Percentiles rank a stretch among this genome's conserved stretches.
Conservation (phyloP, 768 basidiomycete genomes). For the Daedaleopsis sinensis region DNA sequence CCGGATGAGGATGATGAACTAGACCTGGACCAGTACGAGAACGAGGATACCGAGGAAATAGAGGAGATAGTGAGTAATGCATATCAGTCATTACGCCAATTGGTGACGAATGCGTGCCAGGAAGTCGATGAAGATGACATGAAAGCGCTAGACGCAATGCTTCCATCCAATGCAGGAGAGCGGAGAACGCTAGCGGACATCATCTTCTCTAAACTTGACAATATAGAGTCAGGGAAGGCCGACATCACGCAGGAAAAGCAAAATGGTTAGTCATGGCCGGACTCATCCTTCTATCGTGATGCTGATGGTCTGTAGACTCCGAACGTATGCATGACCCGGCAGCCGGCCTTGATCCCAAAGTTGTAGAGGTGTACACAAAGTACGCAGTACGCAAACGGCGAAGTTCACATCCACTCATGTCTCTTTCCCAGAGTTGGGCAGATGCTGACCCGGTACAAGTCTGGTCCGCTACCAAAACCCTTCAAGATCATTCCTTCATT, state of each 20-base stretch:
- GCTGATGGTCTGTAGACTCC: slow-evolving; percentile 40
- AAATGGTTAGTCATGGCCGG: slow-evolving; percentile 44
- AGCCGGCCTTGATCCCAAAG: slow-evolving; percentile 86
- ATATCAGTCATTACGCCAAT: not conserved
- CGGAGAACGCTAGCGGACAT: slow-evolving; percentile 91
- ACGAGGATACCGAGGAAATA: slow-evolving; percentile 60
- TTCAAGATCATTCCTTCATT: slow-evolving; percentile 98
- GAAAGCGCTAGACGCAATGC: slow-evolving; percentile 78
- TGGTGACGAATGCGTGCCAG: slow-evolving; percentile 38
- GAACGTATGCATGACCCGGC: slow-evolving; percentile 66
- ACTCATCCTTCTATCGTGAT: slow-evolving; percentile 13
- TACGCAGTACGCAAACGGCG: slow-evolving; percentile 39
- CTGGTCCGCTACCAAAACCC: slow-evolving; percentile 92
- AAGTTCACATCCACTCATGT: not conserved
- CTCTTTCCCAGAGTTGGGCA: slow-evolving; percentile 68
- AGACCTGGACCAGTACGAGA: slow-evolving; percentile 33
- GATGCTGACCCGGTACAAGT: slow-evolving; percentile 87
- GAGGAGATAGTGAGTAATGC: slow-evolving; percentile 50
- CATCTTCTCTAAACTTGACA: slow-evolving; percentile 93
- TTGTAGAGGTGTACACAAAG: slow-evolving; percentile 94
- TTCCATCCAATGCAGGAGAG: slow-evolving; percentile 75
- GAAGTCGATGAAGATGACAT: slow-evolving; percentile 92
- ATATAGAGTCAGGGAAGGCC: slow-evolving; percentile 53
- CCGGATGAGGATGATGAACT: slow-evolving; percentile 35
- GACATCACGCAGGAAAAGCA: slow-evolving; percentile 62